Conservation (phyloP, 179 eudicot genomes). For the Nepenthes alata region DNA sequence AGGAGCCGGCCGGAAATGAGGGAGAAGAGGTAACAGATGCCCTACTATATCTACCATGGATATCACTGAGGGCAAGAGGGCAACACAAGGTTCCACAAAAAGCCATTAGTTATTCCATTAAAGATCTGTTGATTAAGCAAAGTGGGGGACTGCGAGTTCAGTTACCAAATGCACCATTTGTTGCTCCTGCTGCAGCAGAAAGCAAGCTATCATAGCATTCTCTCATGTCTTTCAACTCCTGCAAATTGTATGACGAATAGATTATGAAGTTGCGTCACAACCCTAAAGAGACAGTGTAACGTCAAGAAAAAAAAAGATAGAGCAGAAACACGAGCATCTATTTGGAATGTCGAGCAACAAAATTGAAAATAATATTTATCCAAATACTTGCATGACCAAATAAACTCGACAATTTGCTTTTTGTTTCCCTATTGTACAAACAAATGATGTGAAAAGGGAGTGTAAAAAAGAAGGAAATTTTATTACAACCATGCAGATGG, state of each 20-base stretch:
- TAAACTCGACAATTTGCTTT: too few relatives aligned
- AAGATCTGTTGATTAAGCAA: too few relatives aligned
- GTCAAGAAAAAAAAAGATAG: not conserved
- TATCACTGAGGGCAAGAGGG: not conserved
- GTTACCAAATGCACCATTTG: slow-evolving; percentile 85
- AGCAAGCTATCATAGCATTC: slow-evolving; percentile 91
- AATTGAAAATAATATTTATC: too few relatives aligned
- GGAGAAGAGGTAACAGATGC: too few relatives aligned
- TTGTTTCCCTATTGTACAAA: too few relatives aligned
- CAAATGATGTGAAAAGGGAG: too few relatives aligned
- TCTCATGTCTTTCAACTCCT: slow-evolving; percentile 91
- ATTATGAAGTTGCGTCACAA: not conserved
- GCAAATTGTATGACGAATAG: slow-evolving; percentile 4
- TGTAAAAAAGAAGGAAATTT: too few relatives aligned
- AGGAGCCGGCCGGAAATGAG: too few relatives aligned
- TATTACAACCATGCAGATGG: too few relatives aligned
- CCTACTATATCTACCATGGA: not conserved
- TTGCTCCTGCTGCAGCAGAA: slow-evolving; percentile 75
- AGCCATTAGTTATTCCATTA: not conserved
- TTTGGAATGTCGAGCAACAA: too few relatives aligned
- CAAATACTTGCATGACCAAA: too few relatives aligned
- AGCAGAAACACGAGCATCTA: too few relatives aligned
- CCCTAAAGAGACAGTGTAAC: not conserved
- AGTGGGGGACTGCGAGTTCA: not conserved
- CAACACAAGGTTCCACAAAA: not conserved